Evolutionary conservation across 116 monocot species (phyloP).

Genomic region (Phalaenopsis hybrid): DNA sequence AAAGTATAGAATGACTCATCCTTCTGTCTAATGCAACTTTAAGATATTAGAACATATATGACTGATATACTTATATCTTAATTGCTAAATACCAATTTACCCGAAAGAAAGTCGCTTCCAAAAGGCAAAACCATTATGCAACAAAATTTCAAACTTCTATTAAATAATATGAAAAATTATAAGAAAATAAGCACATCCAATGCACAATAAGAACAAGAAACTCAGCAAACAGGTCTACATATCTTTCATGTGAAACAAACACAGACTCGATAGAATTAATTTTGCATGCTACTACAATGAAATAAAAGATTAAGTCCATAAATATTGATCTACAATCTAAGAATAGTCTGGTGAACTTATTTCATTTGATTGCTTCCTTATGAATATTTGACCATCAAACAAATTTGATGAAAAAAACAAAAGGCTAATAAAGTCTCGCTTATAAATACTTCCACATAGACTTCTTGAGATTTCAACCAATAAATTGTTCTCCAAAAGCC

Average conservation of each 20-base stretch:
- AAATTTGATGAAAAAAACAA: no score
- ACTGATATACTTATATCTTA: background rate
- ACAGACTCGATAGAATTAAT: no score
- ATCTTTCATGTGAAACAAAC: no score
- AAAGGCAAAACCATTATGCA: background rate
- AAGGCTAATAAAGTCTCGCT: no score
- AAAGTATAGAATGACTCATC: slow-evolving; percentile 95
- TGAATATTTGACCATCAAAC: no score
- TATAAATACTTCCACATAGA: no score
- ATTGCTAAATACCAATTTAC: background rate
- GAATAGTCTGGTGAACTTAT: no score
- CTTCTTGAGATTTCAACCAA: no score
- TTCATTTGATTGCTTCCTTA: no score
- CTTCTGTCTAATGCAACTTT: slow-evolving; percentile 42
- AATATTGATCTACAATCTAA: no score
- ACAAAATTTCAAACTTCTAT: background rate
- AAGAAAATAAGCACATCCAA: background rate
- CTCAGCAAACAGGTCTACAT: background rate
- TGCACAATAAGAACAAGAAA: background rate
- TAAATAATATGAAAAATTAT: background rate
- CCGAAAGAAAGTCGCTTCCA: background rate
- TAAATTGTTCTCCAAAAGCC: no score
- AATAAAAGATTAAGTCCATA: background rate
- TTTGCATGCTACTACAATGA: background rate
- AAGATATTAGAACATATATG: background rate